Evolutionary conservation across 371 early-diverging fungal genomes (phyloP).

Genomic region (Mortierella sp.): DNA sequence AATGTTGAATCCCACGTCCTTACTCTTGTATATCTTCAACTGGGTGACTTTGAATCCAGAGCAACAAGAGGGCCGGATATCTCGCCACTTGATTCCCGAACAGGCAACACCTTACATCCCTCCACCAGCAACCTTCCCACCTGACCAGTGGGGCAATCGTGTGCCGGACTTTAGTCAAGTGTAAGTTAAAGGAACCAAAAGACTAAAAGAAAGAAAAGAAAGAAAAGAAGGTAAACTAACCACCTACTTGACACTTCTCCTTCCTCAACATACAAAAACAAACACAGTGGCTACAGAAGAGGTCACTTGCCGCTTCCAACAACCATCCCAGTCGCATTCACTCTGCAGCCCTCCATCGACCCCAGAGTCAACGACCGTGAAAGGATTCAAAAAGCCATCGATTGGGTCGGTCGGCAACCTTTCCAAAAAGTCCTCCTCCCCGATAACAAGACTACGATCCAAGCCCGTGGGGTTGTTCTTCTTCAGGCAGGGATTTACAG

Average conservation of each 20-base stretch:
- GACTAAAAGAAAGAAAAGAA: no score
- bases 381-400: slow-evolving; percentile 48
- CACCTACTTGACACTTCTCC: background rate
- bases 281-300: slow-evolving; percentile 34
- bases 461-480: slow-evolving; percentile 33
- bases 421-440: slow-evolving; percentile 17
- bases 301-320: slow-evolving; percentile 46
- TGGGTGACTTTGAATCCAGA: background rate
- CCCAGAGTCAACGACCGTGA: slow-evolving; percentile 36
- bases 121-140: slow-evolving; percentile 40
- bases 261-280: background rate
- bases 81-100: background rate
- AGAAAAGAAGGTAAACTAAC: background rate
- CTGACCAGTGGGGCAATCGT: slow-evolving; percentile 44
- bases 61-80: no score
- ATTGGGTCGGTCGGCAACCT: slow-evolving; percentile 33
- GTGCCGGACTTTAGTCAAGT: slow-evolving; percentile 54
- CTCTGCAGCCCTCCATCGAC: slow-evolving; percentile 41
- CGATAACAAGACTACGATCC: slow-evolving; percentile 36
- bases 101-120: slow-evolving; percentile 38
- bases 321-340: slow-evolving; percentile 28
- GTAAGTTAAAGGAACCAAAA: slow-evolving; percentile 18
- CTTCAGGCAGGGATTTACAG: slow-evolving; percentile 47
- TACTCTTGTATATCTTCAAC: no score
- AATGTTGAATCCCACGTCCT: no score